Percentiles rank a stretch among this genome's conserved stretches.
Evolutionary conservation across 768 basidiomycete species (phyloP).

Genomic region (Termitomyces eurrhizus): DNA sequence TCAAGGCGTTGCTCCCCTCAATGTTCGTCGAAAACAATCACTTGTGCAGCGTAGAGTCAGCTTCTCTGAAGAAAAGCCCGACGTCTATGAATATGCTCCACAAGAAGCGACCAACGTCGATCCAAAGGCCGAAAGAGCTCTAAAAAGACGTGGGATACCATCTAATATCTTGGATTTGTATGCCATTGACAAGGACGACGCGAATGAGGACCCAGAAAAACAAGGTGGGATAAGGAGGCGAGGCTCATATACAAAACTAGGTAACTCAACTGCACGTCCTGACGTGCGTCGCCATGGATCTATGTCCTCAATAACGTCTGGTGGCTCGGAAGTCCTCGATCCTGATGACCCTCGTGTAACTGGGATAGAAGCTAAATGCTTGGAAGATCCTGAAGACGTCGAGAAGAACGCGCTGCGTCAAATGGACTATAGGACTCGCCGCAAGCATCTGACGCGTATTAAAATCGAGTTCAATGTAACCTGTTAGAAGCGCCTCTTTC

Average conservation of each 20-base stretch:
- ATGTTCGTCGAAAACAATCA: constrained; percentile 21
- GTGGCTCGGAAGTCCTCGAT: constrained; percentile 54
- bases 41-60: constrained; percentile 33
- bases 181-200: constrained; percentile 31
- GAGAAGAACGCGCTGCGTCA: constrained; percentile 56
- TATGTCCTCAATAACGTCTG: constrained; percentile 35
- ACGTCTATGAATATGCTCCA: constrained; percentile 20
- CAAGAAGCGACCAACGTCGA: constrained; percentile 18
- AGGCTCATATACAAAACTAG: constrained; percentile 15
- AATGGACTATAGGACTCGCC: constrained; percentile 65
- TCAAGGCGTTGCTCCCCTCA: constrained; percentile 15
- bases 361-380: constrained; percentile 43
- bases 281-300: constrained; percentile 39
- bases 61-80: constrained; percentile 30
- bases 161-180: constrained; percentile 52
- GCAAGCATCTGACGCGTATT: constrained; percentile 60
- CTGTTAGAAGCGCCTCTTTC: constrained; percentile 35
- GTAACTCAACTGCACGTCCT: constrained; percentile 21
- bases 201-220: constrained; percentile 15
- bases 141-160: constrained; percentile 42
- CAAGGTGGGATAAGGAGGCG: constrained; percentile 11
- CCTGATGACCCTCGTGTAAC: constrained; percentile 72
- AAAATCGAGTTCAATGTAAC: constrained; percentile 75
- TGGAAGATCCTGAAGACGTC: constrained; percentile 58
- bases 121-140: constrained; percentile 26